Evolutionary conservation across 2,329 filamentous ascomycete species (phyloP).

Genomic region (Verticillium klebahnii): DNA sequence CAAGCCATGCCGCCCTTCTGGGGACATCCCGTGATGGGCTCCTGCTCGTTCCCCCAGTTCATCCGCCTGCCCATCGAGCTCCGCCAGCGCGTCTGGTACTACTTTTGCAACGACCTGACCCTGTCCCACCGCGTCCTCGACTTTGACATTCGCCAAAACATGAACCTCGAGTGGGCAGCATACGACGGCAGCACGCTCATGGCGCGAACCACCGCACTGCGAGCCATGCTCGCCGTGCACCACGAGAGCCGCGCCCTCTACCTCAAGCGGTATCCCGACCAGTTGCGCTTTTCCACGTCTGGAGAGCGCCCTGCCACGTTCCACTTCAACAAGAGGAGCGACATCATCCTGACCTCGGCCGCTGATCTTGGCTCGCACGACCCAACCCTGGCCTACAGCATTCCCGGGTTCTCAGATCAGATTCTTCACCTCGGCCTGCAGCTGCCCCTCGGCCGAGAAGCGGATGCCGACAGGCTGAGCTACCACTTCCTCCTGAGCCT

Average conservation of each 20-base stretch:
- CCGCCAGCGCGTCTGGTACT: slow-evolving; percentile 26
- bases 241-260: slow-evolving; percentile 30
- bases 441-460: background rate
- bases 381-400: background rate
- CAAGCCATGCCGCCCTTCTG: background rate
- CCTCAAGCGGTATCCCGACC: slow-evolving; percentile 24
- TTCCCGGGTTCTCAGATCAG: slow-evolving; percentile 23
- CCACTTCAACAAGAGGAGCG: slow-evolving; percentile 23
- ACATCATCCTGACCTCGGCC: slow-evolving; percentile 19
- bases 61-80: slow-evolving; percentile 26
- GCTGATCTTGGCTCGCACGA: background rate
- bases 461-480: background rate
- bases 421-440: slow-evolving; percentile 23
- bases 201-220: slow-evolving; percentile 21
- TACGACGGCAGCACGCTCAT: slow-evolving; percentile 18
- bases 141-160: slow-evolving; percentile 13
- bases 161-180: slow-evolving; percentile 10
- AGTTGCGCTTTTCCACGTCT: slow-evolving; percentile 20
- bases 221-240: slow-evolving; percentile 26
- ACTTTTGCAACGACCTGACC: slow-evolving; percentile 24
- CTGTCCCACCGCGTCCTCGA: slow-evolving; percentile 21
- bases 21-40: background rate
- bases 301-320: slow-evolving; percentile 18
- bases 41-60: slow-evolving; percentile 19
- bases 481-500: slow-evolving; percentile 12